Evolutionary conservation across 164 flowering plant species (phyloP), one percentile per base, ranked within the genome.

Genomic region (Brasenia schreberi): DNA sequence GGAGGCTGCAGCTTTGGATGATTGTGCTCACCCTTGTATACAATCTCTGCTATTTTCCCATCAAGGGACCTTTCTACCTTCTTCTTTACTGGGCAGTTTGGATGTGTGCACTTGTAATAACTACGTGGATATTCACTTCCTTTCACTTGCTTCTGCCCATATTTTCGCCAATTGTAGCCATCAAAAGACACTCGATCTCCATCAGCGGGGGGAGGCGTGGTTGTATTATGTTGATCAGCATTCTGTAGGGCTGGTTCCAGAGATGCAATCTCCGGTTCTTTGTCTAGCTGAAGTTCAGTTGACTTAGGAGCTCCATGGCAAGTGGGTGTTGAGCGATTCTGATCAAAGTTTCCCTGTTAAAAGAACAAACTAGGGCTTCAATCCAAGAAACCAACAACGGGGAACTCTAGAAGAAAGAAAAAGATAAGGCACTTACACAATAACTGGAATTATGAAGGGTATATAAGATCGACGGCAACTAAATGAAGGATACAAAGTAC

Each of bases 71-170:
- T 82, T 73, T 94, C 99, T 16, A 91, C 96, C 73, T 88, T 94
- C 81, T 94, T 94, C 68, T 89, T 94, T 68, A 89, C 94, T 0
- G 88, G 89, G 76, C 99, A 94, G 65, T 82, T 89, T 5, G 94
- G 96, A 68, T 88, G 80, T 2, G 99, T 94, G 69, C 99, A 91
- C 72, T 85, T 91, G 70, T 91, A 94, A 69, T 94, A 94, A 74
- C 97, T 94, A 69, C 97, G 69, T 14, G 97, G 97, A 58, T 78
- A 86, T 68, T 89, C 92, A 43, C 99, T 94, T 66, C 99, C 99
- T 85, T 94, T 94, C 14, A 94, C 99, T 72, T 88, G 99, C 77
- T 94, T 94, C 68, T 94, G 99, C 58, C 99, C 99, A 70, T 94
- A 94, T 72, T 94, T 94, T 73, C 96, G 83, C 99, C 99, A 94